Base-by-base conservation (phyloP, 116 monocot species). In the Zostera marina region DNA sequence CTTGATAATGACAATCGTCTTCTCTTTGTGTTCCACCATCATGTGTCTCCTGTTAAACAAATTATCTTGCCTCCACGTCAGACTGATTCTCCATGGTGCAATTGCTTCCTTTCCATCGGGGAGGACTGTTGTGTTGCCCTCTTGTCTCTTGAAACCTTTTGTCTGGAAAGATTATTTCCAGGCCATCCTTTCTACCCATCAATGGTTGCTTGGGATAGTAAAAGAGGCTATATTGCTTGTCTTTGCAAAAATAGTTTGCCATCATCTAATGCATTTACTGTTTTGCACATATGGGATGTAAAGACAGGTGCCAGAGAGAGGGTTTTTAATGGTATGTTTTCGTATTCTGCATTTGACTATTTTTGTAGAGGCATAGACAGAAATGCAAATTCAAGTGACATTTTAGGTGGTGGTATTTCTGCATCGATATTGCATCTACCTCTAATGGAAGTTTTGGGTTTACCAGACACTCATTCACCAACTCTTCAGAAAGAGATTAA, bases 141-240 rank as follows among this genome's bases (percentile, higher is more conserved):
- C 54, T 64, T 78, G 59, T 89, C 89, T 42, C 74, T 96, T 43
- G 76, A 85, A 53, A 85, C 88, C 5, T 54, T 96, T 66, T 56
- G 70, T 20, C 80, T 96, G 47, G 94, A 88, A 67, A 88, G 94
- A 70, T 80, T 89, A 74, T 96, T 96, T 68, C 82, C 89, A 64
- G 94, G 94, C 13, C 94, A 96, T 81, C 71, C 78, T 59, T 72
- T 68, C 61, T 77, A 68, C 44, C 88, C 88, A 57, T 75, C 80
- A 19, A 49, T 68, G 65, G 85, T 88, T 64, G 85, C 77, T 43
- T 96, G 94, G 94, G 94, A 96, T 61, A 69, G 82, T 54, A 60
- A 11, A 47, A 89, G 82, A 78, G 88, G 94, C 10, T 96, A 96
- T 63, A 49, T 96, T 62, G 88, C 94, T 69, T 88, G 94, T 66